These are phyloP conservation scores for Septoria linicola DNA, from an alignment of 2,329 filamentous ascomycete genomes.

Conservation along the genomic window DNA sequence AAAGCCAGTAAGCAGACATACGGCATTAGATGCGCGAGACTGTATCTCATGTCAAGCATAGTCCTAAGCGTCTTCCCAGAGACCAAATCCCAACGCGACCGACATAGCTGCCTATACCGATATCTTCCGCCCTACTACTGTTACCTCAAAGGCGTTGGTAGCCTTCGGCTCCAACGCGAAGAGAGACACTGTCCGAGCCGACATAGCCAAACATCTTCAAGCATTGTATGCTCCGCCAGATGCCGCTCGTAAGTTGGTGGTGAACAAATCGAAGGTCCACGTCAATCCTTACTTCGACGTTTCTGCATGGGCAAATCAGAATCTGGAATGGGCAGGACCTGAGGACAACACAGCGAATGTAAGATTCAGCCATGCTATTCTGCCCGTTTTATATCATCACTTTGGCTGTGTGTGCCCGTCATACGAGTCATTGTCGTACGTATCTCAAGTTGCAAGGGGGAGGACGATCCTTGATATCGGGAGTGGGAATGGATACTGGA, in stretches of 20 bases:
- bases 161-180: constrained; percentile 65
- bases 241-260: constrained; percentile 33
- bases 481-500: constrained; percentile 74
- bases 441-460: constrained; percentile 55
- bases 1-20: constrained; percentile 36
- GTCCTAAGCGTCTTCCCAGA: constrained; percentile 31
- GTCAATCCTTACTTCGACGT: constrained; percentile 68
- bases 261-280: constrained; percentile 46
- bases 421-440: constrained; percentile 63
- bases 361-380: constrained; percentile 63
- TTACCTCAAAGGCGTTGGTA: constrained; percentile 61
- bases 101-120: constrained; percentile 67
- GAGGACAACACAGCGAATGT: constrained; percentile 53
- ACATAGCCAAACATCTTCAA: constrained; percentile 57
- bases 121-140: constrained; percentile 62
- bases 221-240: constrained; percentile 54
- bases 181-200: constrained; percentile 59
- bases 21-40: constrained; percentile 14
- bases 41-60: constrained; percentile 23
- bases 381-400: constrained; percentile 75
- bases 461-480: constrained; percentile 64
- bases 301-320: constrained; percentile 64
- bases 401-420: constrained; percentile 71
- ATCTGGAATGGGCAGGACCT: constrained; percentile 66
- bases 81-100: constrained; percentile 49